A percentile compares a stretch with the other conserved stretches of the same genome.
These are phyloP conservation scores for Euphorbia lathyris DNA, from an alignment of 345 rosid species.

Conservation along the genomic window DNA sequence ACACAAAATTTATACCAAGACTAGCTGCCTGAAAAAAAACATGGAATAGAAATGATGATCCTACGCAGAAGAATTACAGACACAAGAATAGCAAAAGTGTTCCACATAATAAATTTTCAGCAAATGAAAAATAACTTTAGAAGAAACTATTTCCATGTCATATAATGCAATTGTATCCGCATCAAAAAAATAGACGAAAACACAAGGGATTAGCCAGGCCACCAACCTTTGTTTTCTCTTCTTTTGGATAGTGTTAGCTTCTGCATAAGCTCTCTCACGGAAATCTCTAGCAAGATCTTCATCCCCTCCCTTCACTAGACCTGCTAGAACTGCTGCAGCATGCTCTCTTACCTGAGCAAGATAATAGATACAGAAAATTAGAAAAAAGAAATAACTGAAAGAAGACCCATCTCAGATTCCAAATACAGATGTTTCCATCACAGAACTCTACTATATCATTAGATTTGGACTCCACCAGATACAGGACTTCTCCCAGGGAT, in stretches of 20 bases:
- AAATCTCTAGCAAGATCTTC: conserved; percentile 74
- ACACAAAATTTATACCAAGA: conserved; percentile 4
- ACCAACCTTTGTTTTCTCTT: conserved; percentile 60
- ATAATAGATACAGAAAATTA: conserved; percentile 7
- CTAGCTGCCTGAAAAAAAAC: neutral
- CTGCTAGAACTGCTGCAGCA: conserved; percentile 95
- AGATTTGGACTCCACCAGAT: neutral
- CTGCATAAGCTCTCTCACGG: conserved; percentile 75
- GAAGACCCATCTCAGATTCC: conserved; percentile 10
- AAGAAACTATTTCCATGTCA: neutral
- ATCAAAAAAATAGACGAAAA: neutral
- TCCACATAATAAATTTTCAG: neutral
- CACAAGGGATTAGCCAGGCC: neutral
- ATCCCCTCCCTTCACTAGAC: conserved; percentile 93
- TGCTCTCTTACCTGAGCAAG: conserved; percentile 86
- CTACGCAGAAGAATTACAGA: neutral
- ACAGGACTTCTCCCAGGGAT: conserved; percentile 1
- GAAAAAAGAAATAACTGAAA: neutral
- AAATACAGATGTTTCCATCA: conserved; percentile 6
- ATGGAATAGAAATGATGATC: conserved; percentile 1
- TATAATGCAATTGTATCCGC: neutral
- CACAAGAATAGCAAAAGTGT: neutral
- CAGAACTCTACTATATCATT: conserved; percentile 1
- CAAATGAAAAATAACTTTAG: neutral
- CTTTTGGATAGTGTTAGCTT: conserved; percentile 61